A percentile compares a stretch with the other conserved stretches of the same genome.
Conservation (phyloP, 352 stramenopile species). For the Pythium oligandrum region DNA sequence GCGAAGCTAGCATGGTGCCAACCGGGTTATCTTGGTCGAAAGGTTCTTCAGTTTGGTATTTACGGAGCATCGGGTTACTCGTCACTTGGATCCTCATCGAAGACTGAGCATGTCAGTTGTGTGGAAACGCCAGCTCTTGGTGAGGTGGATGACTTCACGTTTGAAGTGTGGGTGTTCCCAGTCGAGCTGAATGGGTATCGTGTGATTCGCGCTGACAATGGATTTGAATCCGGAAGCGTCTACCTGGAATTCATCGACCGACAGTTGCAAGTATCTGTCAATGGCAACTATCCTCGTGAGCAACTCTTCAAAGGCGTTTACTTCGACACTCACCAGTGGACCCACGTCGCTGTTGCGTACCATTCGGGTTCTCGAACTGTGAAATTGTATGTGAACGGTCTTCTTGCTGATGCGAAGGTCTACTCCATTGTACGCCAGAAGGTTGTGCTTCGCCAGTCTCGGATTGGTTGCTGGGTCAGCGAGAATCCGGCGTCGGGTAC, state of each 20-base stretch:
- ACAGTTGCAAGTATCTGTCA: conserved; percentile 63
- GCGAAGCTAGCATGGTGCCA: conserved; percentile 48
- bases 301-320: conserved; percentile 48
- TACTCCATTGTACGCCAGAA: conserved; percentile 41
- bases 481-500: conserved; percentile 29
- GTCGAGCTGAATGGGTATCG: conserved; percentile 56
- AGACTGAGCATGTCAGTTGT: conserved; percentile 56
- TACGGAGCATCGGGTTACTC: too few relatives aligned
- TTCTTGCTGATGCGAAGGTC: conserved; percentile 19
- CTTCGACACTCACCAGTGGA: conserved; percentile 65
- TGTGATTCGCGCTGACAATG: conserved; percentile 71
- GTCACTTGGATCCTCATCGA: conserved; percentile 7
- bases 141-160: conserved; percentile 55
- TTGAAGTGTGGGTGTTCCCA: conserved; percentile 82
- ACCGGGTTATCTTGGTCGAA: conserved; percentile 28
- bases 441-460: conserved; percentile 45
- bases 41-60: conserved; percentile 65
- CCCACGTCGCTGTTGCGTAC: conserved; percentile 64
- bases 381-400: conserved; percentile 57
- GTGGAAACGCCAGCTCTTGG: conserved; percentile 61
- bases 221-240: conserved; percentile 57
- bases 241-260: conserved; percentile 71
- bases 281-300: conserved; percentile 67
- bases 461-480: conserved; percentile 73
- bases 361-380: conserved; percentile 17